Conservation (phyloP, 2,329 filamentous ascomycete species). For the Ceratocystis variospora region DNA sequence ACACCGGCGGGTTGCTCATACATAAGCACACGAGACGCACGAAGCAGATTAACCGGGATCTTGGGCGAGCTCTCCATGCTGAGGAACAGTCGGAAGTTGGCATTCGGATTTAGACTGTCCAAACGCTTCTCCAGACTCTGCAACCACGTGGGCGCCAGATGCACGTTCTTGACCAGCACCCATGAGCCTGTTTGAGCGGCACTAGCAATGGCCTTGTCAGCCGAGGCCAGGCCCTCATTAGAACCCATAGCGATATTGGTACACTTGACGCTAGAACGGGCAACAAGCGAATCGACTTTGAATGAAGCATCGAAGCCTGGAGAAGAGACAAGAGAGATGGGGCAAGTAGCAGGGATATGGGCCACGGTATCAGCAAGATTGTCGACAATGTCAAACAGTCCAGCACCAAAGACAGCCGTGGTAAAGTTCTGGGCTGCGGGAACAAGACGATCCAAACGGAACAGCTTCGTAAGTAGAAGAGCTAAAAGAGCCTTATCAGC, state of each 20-base stretch:
- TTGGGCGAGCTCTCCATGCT: constrained; percentile 96
- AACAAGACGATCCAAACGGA: constrained; percentile 89
- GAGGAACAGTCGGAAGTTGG: constrained; percentile 85
- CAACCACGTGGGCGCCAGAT: constrained; percentile 88
- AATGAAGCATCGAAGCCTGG: constrained; percentile 97
- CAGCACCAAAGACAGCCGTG: constrained; percentile 65
- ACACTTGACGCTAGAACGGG: constrained; percentile 67
- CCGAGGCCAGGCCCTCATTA: constrained; percentile 79
- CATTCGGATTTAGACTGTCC: constrained; percentile 84
- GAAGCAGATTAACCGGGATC: constrained; percentile 90
- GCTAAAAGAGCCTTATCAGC: constrained; percentile 65
- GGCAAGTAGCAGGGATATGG: constrained; percentile 69
- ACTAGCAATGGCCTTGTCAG: constrained; percentile 88
- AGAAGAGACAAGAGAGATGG: constrained; percentile 83
- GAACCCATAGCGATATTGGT: constrained; percentile 99
- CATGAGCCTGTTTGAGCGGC: constrained; percentile 85
- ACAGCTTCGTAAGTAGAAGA: constrained; percentile 84
- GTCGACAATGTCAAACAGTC: constrained; percentile 69
- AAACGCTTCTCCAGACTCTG: constrained; percentile 95
- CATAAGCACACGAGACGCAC: constrained; percentile 87
- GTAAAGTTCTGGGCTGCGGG: constrained; percentile 89
- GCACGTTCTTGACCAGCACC: constrained; percentile 98
- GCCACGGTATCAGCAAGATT: constrained; percentile 75
- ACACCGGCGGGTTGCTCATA: constrained; percentile 97
- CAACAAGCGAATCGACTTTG: constrained; percentile 92